phyloP scores from a whole-genome alignment of 148 eudicot species.

The Vaccinium macrocarpon region DNA sequence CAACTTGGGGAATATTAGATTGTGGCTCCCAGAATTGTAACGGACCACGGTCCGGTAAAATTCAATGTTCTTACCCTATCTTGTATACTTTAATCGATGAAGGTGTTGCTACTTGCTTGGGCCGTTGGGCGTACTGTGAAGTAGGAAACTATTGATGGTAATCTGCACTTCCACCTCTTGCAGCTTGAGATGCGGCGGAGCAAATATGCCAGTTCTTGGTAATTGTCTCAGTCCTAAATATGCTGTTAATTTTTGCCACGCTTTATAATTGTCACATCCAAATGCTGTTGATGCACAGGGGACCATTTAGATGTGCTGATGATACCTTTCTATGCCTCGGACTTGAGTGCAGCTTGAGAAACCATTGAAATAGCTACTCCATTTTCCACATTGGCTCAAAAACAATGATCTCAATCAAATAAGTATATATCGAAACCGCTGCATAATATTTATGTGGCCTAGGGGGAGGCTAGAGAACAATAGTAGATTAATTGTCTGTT shows the following conservation, averaged over 20 bases:
- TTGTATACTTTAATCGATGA: background rate
- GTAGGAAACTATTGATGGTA: background rate
- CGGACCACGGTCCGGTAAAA: background rate
- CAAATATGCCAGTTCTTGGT: background rate
- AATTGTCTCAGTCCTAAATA: background rate
- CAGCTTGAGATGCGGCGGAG: background rate
- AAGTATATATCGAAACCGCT: too few species aligned
- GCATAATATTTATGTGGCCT: background rate
- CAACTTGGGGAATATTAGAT: background rate
- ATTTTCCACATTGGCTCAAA: too few species aligned
- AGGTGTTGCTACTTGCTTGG: background rate
- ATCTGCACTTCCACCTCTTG: background rate
- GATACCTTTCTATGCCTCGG: too few species aligned
- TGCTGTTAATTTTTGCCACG: background rate
- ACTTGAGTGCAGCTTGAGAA: too few species aligned
- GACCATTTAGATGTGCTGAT: too few species aligned
- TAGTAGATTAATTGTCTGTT: background rate
- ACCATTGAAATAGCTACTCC: too few species aligned
- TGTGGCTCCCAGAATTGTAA: background rate
- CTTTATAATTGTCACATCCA: background rate
- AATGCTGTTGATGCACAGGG: too few species aligned
- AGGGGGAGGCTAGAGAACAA: background rate
- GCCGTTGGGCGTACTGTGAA: background rate
- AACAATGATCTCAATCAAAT: too few species aligned
- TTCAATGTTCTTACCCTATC: background rate